Base-by-base conservation (phyloP, 768 basidiomycete species). In the Candolleomyces aberdarensis region DNA sequence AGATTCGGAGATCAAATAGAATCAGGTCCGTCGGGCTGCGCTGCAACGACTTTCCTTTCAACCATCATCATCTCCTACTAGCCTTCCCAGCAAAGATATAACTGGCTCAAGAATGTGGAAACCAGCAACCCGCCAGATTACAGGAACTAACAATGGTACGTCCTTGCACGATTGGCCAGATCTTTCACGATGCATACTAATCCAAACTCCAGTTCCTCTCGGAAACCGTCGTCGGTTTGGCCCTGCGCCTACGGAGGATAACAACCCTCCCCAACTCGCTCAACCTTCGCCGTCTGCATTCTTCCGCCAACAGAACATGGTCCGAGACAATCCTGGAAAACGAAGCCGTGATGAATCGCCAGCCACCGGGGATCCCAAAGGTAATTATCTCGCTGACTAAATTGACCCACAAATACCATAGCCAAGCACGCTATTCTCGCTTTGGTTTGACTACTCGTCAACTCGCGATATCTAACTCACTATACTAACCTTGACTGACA, bases 201-300 rank as follows among this genome's bases (percentile, higher is more conserved):
- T 56, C 20, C 26, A 10, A 64, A 74, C 70, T 63, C 31, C 64
- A 87, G 89, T 86, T 66, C 95, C 95, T 1, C 84, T 97, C 60
- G 93, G 92, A 55, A 83, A 86, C 67, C 89, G 91, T 70, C 91
- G 95, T 70, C 89, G 95, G 58, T 97, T 97, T 76, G 95, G 95
- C 56, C 90, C 92, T 51, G 88, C 89, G 31, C 89, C 92, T 5
- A 78, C 84, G 43, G 95, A 96, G 71, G 94, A 94, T 70, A 79
- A 75, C 31, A 85, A 86, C 20, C 89, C 92, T 29, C 92, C 92
- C 64, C 91, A 92, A 68, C 85, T 93, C 56, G 91, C 91, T 10
- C 91, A 94, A 65, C 91, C 92, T 6, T 92, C 92, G 46, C 91
- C 92, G 48, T 91, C 91, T 55, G 91, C 88, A 7, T 92, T 91